Evolutionary conservation across 176 grass and related monocot genomes (phyloP).

Genomic region (Calamus simplicifolius): DNA sequence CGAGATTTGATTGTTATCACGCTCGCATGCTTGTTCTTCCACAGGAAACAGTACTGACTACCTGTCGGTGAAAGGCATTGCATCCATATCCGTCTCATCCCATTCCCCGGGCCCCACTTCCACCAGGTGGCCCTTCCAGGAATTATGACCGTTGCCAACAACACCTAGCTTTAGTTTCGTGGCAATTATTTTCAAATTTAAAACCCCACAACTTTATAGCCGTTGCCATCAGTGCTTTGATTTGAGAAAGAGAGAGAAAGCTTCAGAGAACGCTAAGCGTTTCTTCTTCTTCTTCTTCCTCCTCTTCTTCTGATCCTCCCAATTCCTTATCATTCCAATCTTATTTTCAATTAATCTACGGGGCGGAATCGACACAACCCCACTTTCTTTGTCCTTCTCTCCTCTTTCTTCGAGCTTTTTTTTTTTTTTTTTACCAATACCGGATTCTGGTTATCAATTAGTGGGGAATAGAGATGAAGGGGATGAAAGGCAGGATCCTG

Average conservation of each 20-base stretch:
- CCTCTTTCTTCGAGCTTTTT: constrained; percentile 4
- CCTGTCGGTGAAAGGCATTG: no score
- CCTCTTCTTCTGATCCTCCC: no score
- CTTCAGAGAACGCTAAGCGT: no score
- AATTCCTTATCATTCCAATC: constrained; percentile 3
- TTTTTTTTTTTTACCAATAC: background rate
- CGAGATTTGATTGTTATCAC: no score
- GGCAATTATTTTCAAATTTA: constrained; percentile 8
- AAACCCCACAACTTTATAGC: constrained; percentile 7
- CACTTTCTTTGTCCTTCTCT: background rate
- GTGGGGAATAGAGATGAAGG: constrained; percentile 19
- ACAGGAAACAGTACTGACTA: no score
- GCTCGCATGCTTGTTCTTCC: no score
- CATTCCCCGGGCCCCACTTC: no score
- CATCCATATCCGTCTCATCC: no score
- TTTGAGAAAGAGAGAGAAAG: no score
- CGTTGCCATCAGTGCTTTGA: background rate
- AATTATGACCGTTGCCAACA: constrained; percentile 4
- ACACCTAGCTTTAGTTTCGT: background rate
- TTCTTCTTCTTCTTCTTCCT: background rate
- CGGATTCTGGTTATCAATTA: no score
- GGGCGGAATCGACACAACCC: background rate
- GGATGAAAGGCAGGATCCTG: constrained; percentile 44
- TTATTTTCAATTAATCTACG: no score
- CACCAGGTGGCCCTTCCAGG: no score